Percentiles rank a stretch among this genome's conserved stretches.
Evolutionary conservation across 257 asterid species (phyloP).

Genomic region (Solanum appendiculatum): DNA sequence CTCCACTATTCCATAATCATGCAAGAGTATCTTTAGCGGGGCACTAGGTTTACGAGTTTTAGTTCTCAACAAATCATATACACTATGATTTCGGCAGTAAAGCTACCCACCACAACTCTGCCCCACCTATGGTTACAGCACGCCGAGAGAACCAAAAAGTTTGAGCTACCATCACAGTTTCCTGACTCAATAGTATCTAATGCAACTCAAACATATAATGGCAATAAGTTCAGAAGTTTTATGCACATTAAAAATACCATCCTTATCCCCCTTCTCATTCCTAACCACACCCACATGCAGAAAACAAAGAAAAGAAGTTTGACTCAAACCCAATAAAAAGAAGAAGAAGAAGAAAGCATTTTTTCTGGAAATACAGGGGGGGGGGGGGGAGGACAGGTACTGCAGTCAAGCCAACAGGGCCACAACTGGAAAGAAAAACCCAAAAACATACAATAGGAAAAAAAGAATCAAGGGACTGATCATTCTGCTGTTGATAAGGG

Average conservation of each 20-base stretch:
- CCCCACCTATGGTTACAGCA: not conserved
- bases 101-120: not conserved
- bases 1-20: not conserved
- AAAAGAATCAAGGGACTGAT: not conserved
- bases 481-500: not conserved
- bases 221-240: not conserved
- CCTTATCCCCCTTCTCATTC: not conserved
- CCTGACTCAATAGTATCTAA: not conserved
- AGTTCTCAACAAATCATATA: not conserved
- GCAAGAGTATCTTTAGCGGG: not conserved
- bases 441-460: not conserved
- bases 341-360: not conserved
- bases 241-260: not conserved
- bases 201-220: not conserved
- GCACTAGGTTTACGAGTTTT: not conserved
- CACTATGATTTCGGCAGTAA: not conserved
- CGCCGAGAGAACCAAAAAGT: not conserved
- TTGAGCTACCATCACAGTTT: not conserved
- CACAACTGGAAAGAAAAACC: not conserved
- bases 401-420: not conserved
- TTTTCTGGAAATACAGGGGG: not conserved
- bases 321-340: not conserved
- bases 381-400: not conserved
- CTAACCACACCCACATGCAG: not conserved
- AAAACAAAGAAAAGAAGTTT: not conserved